Percentiles rank a stretch among this genome's conserved stretches.
These are phyloP conservation scores for Talaromyces islandicus DNA, from an alignment of 2,329 filamentous ascomycete species.

Conservation along the genomic window DNA sequence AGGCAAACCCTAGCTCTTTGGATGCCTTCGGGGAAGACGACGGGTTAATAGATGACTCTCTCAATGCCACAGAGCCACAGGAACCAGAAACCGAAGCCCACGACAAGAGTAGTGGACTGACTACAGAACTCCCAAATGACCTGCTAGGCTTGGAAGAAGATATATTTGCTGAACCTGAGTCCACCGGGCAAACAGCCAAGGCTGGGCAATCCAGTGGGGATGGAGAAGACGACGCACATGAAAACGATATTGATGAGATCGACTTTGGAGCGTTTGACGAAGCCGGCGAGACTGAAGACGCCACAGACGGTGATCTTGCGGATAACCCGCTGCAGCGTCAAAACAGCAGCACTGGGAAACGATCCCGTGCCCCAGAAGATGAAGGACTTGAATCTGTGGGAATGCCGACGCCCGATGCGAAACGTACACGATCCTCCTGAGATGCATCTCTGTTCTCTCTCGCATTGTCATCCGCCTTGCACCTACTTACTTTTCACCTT, in stretches of 20 bases:
- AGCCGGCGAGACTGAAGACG: conserved; percentile 24
- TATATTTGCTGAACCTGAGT: conserved; percentile 21
- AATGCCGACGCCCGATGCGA: conserved; percentile 37
- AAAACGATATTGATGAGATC: conserved; percentile 19
- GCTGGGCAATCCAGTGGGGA: conserved; percentile 11
- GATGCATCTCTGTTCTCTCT: conserved; percentile 6
- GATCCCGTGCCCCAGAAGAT: conserved; percentile 30
- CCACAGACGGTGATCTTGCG: conserved; percentile 15
- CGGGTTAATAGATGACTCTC: neutral
- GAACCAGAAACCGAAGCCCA: neutral
- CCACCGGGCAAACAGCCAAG: conserved; percentile 9
- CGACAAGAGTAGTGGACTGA: conserved; percentile 9
- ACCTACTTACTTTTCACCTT: neutral
- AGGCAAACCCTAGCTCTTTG: neutral
- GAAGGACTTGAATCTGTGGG: conserved; percentile 22
- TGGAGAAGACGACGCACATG: conserved; percentile 13
- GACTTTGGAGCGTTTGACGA: conserved; percentile 30
- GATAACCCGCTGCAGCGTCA: conserved; percentile 11
- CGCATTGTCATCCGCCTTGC: neutral
- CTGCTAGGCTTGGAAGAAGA: conserved; percentile 28
- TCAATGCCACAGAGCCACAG: neutral
- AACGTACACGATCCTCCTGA: conserved; percentile 47
- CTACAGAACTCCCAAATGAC: conserved; percentile 18
- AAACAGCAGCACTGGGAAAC: conserved; percentile 24
- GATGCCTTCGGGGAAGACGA: neutral